Base-by-base conservation (phyloP, 345 rosid genomes). In the Dipteronia sinensis region DNA sequence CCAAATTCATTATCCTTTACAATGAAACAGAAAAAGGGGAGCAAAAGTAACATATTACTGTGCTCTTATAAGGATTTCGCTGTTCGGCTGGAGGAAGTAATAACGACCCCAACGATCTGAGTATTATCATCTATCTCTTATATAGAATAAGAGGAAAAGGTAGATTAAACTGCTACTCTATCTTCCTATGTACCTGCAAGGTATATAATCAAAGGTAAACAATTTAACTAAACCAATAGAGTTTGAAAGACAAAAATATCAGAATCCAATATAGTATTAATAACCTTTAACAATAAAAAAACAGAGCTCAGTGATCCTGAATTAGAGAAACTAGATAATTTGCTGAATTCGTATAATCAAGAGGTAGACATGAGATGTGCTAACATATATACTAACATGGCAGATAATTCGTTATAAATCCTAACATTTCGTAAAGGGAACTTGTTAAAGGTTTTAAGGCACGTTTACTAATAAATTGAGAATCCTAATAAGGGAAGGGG, bases 161-260 rank as follows among this genome's bases (percentile, higher is more conserved):
- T 66, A 61, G 84, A 79, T 66, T 68, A 64, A 71, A 80, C 80
- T 59, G 75, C 78, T 44, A 55, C 73, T 34, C 70, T 69, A 73
- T 77, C 76, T 63, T 80, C 72, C 73, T 82, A 74, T 72, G 31
- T 80, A 80, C 88, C 87, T 88, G 87, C 77, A 69, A 76, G 20
- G 1, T 10, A 79, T 55, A 9, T 47, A 13, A 22, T 61, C 20
- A 47, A 55, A 80, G 15, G 34, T 22, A 65, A 76, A 46, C 8
- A 22, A 73, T 10, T n/a, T 10, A 81, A 76, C 23, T 13, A 63
- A 62, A 62, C 51, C 64, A 63, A 46, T 62, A 46, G 6, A 16
- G 22, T 13, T 51, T 17, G 51, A 4, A 20, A 42, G 3, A 31
- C 3, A 47, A 10, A 64, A 19, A 25, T 3, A 53, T 10, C 15